Percentiles rank a stretch among this genome's conserved stretches.
These are phyloP conservation scores for Torulaspora gathmanii DNA, from an alignment of 805 yeast species.

Conservation along the genomic window DNA sequence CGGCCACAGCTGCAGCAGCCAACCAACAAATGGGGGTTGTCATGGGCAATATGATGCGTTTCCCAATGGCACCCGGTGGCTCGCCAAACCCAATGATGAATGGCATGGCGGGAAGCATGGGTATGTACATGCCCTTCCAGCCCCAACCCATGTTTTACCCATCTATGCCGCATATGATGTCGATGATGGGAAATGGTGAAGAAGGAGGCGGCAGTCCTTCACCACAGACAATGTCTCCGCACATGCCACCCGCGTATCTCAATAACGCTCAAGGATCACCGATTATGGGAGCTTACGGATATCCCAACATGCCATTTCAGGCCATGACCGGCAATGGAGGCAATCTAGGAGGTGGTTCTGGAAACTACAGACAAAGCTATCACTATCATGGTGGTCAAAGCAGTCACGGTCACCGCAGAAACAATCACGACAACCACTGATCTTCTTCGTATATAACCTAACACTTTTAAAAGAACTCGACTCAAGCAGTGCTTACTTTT, in stretches of 20 bases:
- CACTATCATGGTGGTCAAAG: constrained; percentile 17
- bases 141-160: constrained; percentile 36
- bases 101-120: constrained; percentile 23
- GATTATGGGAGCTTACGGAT: constrained; percentile 25
- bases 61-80: constrained; percentile 27
- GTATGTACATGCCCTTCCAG: constrained; percentile 36
- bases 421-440: constrained; percentile 13
- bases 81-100: constrained; percentile 29
- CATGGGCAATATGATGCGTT: constrained; percentile 32
- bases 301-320: constrained; percentile 31
- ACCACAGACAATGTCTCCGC: constrained; percentile 29
- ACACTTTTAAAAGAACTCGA: neutral
- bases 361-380: constrained; percentile 23
- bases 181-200: constrained; percentile 27
- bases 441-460: neutral
- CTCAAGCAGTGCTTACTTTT: neutral
- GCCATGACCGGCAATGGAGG: constrained; percentile 20
- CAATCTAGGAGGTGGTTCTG: constrained; percentile 10
- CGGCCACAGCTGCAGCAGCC: constrained; percentile 18
- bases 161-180: constrained; percentile 32
- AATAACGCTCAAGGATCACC: constrained; percentile 22
- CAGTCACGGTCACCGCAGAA: constrained; percentile 17
- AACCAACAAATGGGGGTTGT: constrained; percentile 27
- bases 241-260: constrained; percentile 28
- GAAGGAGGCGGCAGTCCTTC: constrained; percentile 21